Base-by-base conservation (phyloP, 345 rosid species). In the Acer campestre region DNA sequence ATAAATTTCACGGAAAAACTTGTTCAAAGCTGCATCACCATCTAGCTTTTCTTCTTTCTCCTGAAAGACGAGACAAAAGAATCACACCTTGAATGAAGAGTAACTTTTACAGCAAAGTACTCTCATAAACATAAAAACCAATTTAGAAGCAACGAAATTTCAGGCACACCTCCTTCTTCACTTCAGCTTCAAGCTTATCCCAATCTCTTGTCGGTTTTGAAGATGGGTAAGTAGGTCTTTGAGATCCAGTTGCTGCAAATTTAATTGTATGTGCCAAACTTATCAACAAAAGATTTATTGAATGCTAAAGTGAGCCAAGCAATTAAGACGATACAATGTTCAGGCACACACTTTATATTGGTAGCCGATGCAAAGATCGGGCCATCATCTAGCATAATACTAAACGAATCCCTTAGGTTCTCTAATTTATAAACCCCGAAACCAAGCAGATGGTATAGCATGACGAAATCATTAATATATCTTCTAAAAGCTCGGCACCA, bases 1-100 rank as follows among this genome's bases (percentile, higher is more conserved):
- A 73, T 94, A 96, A 67, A 96, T 96, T 7, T 85, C 97, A 27
- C 87, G 90, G 91, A 97, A 94, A 82, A 97, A 89, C 75, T 89
- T 94, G 90, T 97, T 97, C 88, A 96, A 78, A 27, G 92, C 99
- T 3, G 99, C 99, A 79, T 96, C 99, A 71, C 98, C 99, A 66
- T 94, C 98, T 35, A 97, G 82, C 76, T 92, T 92, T 83, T 97
- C 99, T 12, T 97, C 98, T 85, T 94, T 97, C 81, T 97, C 99
- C 99, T 96, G 89, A 70, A 84, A 80, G 73, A 55, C 10, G 40
- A 53, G 58, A 65, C 29, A 68, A 66, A 40, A 62, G 27, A 55
- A 8, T 55, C 74, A 66, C n/a, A 53, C 25, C 20, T 71, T 27
- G 59, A 40, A 46, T 4, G 22, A 23, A 31, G 44, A 10, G 3